phyloP scores from a whole-genome alignment of 371 early-diverging fungal genomes.

The Batkoa obscura region DNA sequence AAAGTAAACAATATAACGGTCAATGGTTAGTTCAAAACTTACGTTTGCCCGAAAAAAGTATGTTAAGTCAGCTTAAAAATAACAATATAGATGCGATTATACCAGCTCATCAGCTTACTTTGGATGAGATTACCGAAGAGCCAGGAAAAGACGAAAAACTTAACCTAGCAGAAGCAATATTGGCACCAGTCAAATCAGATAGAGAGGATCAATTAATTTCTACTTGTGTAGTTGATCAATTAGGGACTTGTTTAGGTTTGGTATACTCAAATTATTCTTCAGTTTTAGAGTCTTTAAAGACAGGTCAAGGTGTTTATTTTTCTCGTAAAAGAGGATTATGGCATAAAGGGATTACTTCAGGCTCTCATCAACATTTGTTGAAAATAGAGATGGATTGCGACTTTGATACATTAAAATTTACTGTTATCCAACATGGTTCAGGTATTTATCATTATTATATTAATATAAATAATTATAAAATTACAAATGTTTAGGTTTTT shows the following conservation, averaged over 20 bases:
- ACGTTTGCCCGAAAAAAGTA: neutral
- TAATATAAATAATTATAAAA: conserved; percentile 17
- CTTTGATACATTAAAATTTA: conserved; percentile 67
- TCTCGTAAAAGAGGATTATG: conserved; percentile 81
- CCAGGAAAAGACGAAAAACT: conserved; percentile 17
- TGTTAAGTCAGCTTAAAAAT: neutral
- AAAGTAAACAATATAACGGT: neutral
- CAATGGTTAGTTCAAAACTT: neutral
- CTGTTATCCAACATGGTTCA: conserved; percentile 68
- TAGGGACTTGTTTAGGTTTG: conserved; percentile 69
- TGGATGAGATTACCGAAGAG: no score
- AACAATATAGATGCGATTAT: neutral
- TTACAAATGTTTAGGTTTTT: conserved; percentile 47
- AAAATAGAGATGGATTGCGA: conserved; percentile 78
- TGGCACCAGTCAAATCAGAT: conserved; percentile 48
- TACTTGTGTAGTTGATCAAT: conserved; percentile 83
- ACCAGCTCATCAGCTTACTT: conserved; percentile 13
- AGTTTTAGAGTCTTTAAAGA: conserved; percentile 57
- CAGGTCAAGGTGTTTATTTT: conserved; percentile 77
- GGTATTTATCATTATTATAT: conserved; percentile 23
- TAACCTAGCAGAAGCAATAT: conserved; percentile 46
- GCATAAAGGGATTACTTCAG: conserved; percentile 89
- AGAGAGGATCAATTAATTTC: conserved; percentile 75
- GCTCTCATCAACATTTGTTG: conserved; percentile 69
- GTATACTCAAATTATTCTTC: conserved; percentile 76